Percentiles rank a stretch among this genome's conserved stretches.
Conservation (phyloP, 257 asterid species). For the Primulina eburnea region DNA sequence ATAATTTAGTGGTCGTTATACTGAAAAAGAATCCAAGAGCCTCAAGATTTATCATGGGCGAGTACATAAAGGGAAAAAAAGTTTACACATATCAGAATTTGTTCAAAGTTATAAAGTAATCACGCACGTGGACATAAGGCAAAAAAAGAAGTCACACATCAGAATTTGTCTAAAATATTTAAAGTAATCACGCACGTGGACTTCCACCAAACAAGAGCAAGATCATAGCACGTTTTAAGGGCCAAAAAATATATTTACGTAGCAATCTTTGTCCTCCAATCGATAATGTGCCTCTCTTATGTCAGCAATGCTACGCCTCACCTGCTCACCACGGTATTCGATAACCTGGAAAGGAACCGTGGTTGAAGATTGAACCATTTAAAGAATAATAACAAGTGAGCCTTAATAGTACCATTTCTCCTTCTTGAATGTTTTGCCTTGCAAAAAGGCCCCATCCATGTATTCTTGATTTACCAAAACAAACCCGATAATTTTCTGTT, state of each 20-base stretch:
- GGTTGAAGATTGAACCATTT: slow-evolving; percentile 15
- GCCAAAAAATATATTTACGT: slow-evolving; percentile 43
- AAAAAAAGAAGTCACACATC: not conserved
- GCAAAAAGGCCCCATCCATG: slow-evolving; percentile 99
- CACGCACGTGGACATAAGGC: not conserved
- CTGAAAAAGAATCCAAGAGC: not conserved
- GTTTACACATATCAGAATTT: not conserved
- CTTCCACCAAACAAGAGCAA: slow-evolving; percentile 5
- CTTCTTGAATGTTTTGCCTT: slow-evolving; percentile 75
- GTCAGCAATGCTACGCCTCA: slow-evolving; percentile 84
- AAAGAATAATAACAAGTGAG: slow-evolving; percentile 15
- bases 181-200: not conserved
- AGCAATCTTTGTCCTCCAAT: slow-evolving; percentile 88
- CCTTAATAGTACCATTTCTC: slow-evolving; percentile 69
- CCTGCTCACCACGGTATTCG: slow-evolving; percentile 91
- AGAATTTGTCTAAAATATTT: not conserved
- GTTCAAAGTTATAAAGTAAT: slow-evolving; percentile 1
- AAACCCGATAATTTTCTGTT: slow-evolving; percentile 67
- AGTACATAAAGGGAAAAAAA: not conserved
- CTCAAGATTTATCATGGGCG: not conserved
- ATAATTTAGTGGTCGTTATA: not conserved
- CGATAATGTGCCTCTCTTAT: slow-evolving; percentile 77
- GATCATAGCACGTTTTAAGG: not conserved
- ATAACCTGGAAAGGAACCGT: slow-evolving; percentile 54
- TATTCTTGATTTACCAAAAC: slow-evolving; percentile 95